Percentiles rank a stretch among this genome's conserved stretches.
Evolutionary conservation across 352 stramenopile genomes (phyloP).

Genomic region (Saprolegnia diclina): DNA sequence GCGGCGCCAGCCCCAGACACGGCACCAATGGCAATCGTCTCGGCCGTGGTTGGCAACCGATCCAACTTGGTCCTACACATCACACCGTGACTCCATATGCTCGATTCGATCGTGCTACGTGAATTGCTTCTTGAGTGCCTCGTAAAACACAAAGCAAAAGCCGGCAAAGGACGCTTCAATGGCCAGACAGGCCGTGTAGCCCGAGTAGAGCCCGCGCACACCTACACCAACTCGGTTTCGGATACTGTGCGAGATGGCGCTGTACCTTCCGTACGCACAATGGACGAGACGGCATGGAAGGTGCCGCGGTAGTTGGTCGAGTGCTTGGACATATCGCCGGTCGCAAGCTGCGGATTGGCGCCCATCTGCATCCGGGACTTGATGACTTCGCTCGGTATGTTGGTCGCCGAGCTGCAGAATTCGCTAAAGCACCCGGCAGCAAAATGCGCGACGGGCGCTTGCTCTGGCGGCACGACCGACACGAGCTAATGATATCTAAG

Average conservation of each 20-base stretch:
- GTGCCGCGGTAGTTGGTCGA: conserved; percentile 68
- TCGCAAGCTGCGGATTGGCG: conserved; percentile 58
- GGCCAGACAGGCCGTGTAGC: conserved; percentile 71
- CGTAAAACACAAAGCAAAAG: conserved; percentile 80
- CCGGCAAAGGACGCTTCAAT: conserved; percentile 75
- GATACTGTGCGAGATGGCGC: neutral
- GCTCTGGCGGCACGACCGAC: conserved; percentile 36
- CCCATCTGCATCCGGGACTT: conserved; percentile 73
- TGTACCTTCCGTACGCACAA: conserved; percentile 60
- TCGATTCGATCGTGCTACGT: neutral
- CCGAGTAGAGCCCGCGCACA: conserved; percentile 50
- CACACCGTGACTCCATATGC: neutral
- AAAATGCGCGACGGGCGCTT: conserved; percentile 60
- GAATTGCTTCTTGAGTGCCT: conserved; percentile 34
- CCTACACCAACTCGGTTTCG: neutral
- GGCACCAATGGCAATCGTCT: conserved; percentile 55
- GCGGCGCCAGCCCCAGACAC: conserved; percentile 54
- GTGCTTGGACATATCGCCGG: conserved; percentile 56
- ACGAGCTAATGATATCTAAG: neutral
- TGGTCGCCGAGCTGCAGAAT: conserved; percentile 57
- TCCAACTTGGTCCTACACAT: conserved; percentile 31
- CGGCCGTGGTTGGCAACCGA: conserved; percentile 40
- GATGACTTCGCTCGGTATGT: conserved; percentile 71
- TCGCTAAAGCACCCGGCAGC: conserved; percentile 62
- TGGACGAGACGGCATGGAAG: conserved; percentile 52